Evolutionary conservation across 2,329 filamentous ascomycete species (phyloP).

Genomic region (Emmonsia crescens): DNA sequence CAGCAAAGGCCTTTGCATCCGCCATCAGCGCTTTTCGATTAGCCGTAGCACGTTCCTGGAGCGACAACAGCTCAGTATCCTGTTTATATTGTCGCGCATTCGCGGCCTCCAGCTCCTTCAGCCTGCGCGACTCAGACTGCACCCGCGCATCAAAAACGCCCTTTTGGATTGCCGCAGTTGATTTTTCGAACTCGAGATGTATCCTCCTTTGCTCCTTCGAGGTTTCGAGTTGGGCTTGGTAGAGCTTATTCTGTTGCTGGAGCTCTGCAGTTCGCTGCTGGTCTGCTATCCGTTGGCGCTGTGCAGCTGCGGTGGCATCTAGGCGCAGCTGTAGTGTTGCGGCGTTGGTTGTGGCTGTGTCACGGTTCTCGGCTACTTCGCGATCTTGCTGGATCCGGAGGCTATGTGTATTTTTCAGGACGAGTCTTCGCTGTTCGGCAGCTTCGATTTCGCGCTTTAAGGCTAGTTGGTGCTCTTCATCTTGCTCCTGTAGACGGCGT

Average conservation of each 20-base stretch:
- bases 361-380: slow-evolving; percentile 10
- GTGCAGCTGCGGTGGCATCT: slow-evolving; percentile 9
- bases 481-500: slow-evolving; percentile 11
- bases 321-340: slow-evolving; percentile 10
- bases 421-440: slow-evolving; percentile 8
- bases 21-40: slow-evolving; percentile 7
- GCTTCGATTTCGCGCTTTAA: slow-evolving; percentile 8
- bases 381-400: slow-evolving; percentile 11
- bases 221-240: slow-evolving; percentile 10
- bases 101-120: slow-evolving; percentile 11
- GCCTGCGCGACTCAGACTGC: slow-evolving; percentile 6
- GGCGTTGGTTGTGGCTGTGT: slow-evolving; percentile 5
- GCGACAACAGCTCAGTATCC: slow-evolving; percentile 10
- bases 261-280: slow-evolving; percentile 8
- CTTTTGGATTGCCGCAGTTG: slow-evolving; percentile 7
- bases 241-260: slow-evolving; percentile 8
- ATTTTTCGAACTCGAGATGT: slow-evolving; percentile 9
- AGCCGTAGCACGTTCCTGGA: slow-evolving; percentile 10
- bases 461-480: slow-evolving; percentile 13
- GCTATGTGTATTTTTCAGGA: slow-evolving; percentile 10
- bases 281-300: slow-evolving; percentile 6
- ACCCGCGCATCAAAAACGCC: slow-evolving; percentile 10
- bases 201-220: slow-evolving; percentile 7
- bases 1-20: background rate
- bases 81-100: slow-evolving; percentile 12